phyloP scores from a whole-genome alignment of 106 monocot genomes.

The Dioscorea alata region DNA sequence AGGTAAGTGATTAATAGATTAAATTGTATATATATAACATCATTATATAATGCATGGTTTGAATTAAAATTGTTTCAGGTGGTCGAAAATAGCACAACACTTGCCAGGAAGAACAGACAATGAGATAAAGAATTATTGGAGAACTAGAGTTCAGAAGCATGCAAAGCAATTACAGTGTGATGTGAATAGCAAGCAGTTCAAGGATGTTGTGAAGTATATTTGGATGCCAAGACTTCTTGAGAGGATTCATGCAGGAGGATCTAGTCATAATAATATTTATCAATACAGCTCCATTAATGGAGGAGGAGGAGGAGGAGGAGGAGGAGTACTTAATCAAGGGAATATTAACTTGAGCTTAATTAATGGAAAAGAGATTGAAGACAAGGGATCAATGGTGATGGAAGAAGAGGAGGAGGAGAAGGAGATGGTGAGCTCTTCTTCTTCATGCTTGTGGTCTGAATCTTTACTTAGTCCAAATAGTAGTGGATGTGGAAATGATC shows the following conservation, averaged over 20 bases:
- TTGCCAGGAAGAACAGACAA: conserved; percentile 72
- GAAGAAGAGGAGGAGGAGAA: no score
- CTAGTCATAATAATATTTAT: no score
- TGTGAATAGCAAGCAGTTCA: conserved; percentile 48
- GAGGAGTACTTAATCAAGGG: no score
- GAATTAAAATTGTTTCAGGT: conserved; percentile 78
- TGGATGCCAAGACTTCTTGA: conserved; percentile 81
- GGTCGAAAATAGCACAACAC: conserved; percentile 47
- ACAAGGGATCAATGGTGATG: no score
- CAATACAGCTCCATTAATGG: no score
- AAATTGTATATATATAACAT: conserved; percentile 1
- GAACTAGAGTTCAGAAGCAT: conserved; percentile 86
- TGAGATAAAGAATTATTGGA: conserved; percentile 90
- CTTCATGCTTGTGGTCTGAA: no score
- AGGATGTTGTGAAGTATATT: conserved; percentile 55
- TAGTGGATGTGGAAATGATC: no score
- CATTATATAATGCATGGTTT: conserved; percentile 28
- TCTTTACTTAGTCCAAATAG: no score
- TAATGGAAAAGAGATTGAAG: no score
- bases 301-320: no score
- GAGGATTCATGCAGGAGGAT: conserved; percentile 20
- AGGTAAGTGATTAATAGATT: conserved; percentile 23
- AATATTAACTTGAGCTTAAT: no score
- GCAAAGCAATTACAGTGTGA: conserved; percentile 71
- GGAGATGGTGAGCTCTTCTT: no score